Evolutionary conservation across 2,329 filamentous ascomycete genomes (phyloP), one percentile per base, ranked within the genome.

Genomic region (Nannizziopsis barbatae): DNA sequence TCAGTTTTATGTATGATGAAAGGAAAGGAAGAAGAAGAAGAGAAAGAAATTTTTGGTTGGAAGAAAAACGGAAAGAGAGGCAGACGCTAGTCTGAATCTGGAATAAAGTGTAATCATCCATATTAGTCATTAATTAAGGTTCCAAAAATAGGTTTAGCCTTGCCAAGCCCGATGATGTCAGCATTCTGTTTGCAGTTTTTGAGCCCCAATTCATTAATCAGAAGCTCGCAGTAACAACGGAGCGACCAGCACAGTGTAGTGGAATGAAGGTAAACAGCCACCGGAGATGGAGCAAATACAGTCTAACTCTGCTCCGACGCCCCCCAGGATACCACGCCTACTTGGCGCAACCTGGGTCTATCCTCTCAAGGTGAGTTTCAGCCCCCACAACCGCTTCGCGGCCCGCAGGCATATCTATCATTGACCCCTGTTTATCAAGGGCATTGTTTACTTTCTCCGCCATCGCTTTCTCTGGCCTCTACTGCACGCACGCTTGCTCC

Each of bases 381-480:
- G 22, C 22, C 7, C 22, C 22, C 41, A n/a, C 41, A 39, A 31
- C 33, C 12, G 4, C 22, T 15, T 15, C 14, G 15, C 20, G 35
- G 30, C 14, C 39, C 9, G n/a, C 10, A 22, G 27, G 36, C 46
- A 42, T n/a, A n/a, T n/a, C n/a, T n/a, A 47, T 10, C 18, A 27
- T 14, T 14, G 22, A 31, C 30, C 22, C 22, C 11, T 14, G 12
- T 20, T 6, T 22, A 45, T 71, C 7, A 27, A 82, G 67, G 90
- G 92, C 54, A 81, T 95, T 60, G 80, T 79, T 70, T 95, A 90
- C 69, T 95, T 93, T 65, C 56, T 79, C 44, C 73, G 76, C 30
- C 84, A 89, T 62, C 81, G 79, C 17, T 87, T 84, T 57, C 83
- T 92, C 55, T 93, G 84, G 66, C 88, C 89, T 18, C 75, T 95